phyloP scores from a whole-genome alignment of 148 eudicot species.

The Agrostemma githago region DNA sequence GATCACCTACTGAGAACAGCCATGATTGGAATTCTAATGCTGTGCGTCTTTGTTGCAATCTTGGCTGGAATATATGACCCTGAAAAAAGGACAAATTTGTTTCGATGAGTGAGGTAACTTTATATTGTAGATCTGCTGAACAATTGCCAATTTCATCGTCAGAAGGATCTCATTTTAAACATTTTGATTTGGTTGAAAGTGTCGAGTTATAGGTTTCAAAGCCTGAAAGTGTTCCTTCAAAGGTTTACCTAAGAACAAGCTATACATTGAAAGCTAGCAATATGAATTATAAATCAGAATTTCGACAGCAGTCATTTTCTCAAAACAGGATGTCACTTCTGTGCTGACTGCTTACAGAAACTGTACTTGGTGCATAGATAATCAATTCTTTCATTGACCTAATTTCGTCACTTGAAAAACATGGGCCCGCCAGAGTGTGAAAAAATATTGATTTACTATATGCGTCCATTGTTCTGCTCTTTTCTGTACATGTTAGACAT shows the following conservation, averaged over 20 bases:
- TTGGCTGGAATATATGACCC: constrained; percentile 46
- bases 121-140: constrained; percentile 10
- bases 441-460: not conserved
- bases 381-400: not conserved
- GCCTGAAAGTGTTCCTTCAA: too few relatives aligned
- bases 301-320: not conserved
- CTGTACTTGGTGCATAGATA: not conserved
- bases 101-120: constrained; percentile 26
- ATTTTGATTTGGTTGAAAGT: not conserved
- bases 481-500: not conserved
- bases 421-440: not conserved
- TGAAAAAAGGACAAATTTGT: constrained; percentile 33
- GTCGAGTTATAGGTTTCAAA: too few relatives aligned
- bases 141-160: not conserved
- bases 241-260: not conserved
- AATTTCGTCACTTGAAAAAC: not conserved
- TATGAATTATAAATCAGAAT: not conserved
- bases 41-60: constrained; percentile 57
- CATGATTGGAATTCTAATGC: constrained; percentile 60
- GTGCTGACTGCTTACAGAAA: not conserved
- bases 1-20: constrained; percentile 51
- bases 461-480: not conserved
- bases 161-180: not conserved
- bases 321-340: not conserved
- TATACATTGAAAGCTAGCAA: not conserved